Evolutionary conservation across 768 basidiomycete species (phyloP), one percentile per base, ranked within the genome.

Genomic region (Fomitopsis pulvina): DNA sequence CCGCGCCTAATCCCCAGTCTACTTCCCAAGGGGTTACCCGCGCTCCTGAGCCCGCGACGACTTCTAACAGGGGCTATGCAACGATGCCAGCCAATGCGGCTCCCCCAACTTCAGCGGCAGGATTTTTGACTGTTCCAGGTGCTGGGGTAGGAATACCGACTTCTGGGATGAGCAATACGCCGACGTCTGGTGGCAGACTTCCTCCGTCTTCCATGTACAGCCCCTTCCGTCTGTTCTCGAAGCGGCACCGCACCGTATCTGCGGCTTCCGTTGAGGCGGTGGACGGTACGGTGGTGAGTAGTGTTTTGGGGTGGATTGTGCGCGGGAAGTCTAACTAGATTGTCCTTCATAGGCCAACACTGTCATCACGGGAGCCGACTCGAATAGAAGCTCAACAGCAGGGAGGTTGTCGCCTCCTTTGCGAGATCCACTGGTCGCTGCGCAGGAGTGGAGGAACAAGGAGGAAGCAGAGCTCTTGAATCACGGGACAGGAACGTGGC

Each of bases 221-320:
- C 16, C 78, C 85, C 0, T 85, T 87, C 65, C 78, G 79, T 39
- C 74, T 86, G 57, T 55, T 87, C 55, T 71, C 71, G 32, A 81
- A 77, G 60, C 73, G 78, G 58, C 73, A 82, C 61, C 78, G 82
- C 27, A 81, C 83, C 6, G 70, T 90, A 37, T 90, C 88, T 14
- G 74, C 78, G 30, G 81, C 81, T 28, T 91, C 88, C 37, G 70
- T 86, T 27, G 88, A 91, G 62, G 88, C 86, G 22, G 76, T 81
- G 56, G 80, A 89, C 59, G 88, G 88, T 30, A 87, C 86, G 48
- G 83, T 84, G 43, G 88, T 90, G 64, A 66, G 85, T 60, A 6
- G 27, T 50, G n/a, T 49, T 40, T 29, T 16, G 5, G 18, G 1
- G 18, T 32, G 8, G 4, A 16, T 29, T 47, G 42, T 8, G 48